Conservation (phyloP, 2,329 filamentous ascomycete species). For the Juglanconis juglandina region DNA sequence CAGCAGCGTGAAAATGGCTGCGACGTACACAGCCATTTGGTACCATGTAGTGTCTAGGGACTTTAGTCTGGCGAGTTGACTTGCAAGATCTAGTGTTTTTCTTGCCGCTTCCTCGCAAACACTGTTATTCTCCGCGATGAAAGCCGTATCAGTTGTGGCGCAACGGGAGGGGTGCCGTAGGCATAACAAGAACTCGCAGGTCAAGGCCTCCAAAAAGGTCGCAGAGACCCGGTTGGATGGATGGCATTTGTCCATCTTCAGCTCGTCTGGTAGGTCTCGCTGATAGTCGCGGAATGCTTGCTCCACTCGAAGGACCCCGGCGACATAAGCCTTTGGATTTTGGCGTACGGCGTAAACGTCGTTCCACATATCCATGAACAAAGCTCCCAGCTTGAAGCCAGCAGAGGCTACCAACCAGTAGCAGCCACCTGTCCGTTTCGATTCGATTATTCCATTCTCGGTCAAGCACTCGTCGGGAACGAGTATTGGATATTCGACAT, state of each 20-base stretch:
- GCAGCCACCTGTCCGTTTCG: slow-evolving; percentile 55
- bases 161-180: slow-evolving; percentile 61
- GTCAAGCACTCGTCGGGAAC: slow-evolving; percentile 69
- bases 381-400: slow-evolving; percentile 60
- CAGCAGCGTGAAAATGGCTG: slow-evolving; percentile 69
- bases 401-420: slow-evolving; percentile 64
- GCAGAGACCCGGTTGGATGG: slow-evolving; percentile 47
- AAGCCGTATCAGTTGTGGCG: slow-evolving; percentile 48
- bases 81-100: slow-evolving; percentile 59
- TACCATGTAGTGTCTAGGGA: slow-evolving; percentile 78
- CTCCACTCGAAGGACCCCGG: slow-evolving; percentile 63
- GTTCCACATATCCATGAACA: slow-evolving; percentile 71
- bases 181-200: slow-evolving; percentile 56
- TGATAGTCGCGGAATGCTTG: slow-evolving; percentile 61
- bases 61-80: slow-evolving; percentile 59
- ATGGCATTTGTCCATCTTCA: slow-evolving; percentile 46
- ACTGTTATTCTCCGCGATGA: slow-evolving; percentile 60
- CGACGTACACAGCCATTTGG: slow-evolving; percentile 67
- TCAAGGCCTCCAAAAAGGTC: slow-evolving; percentile 51
- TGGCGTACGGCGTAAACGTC: slow-evolving; percentile 70
- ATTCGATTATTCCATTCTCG: slow-evolving; percentile 57
- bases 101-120: slow-evolving; percentile 65
- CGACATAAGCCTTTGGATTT: slow-evolving; percentile 60
- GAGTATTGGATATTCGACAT: slow-evolving; percentile 70
- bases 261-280: slow-evolving; percentile 58